These are phyloP conservation scores for Fusarium sp. DNA, from an alignment of 2,329 filamentous ascomycete species.

Conservation along the genomic window DNA sequence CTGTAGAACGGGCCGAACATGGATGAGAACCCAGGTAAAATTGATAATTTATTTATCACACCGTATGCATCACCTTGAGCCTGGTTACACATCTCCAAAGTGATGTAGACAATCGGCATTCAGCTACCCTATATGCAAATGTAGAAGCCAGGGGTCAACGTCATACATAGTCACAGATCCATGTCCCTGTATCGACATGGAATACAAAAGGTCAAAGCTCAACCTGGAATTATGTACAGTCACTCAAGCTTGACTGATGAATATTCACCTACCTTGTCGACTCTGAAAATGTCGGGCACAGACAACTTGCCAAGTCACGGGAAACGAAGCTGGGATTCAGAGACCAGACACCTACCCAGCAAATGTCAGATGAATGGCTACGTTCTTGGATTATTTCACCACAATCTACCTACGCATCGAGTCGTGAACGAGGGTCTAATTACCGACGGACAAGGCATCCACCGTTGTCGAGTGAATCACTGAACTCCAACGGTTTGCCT, in stretches of 20 bases:
- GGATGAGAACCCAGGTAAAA: rapidly evolving
- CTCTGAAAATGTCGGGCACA: neutral
- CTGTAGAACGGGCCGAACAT: neutral
- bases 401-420: neutral
- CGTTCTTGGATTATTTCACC: neutral
- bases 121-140: neutral
- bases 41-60: neutral
- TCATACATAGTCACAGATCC: neutral
- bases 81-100: neutral
- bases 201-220: neutral
- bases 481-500: neutral
- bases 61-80: neutral
- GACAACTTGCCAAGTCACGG: neutral
- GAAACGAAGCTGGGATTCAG: neutral
- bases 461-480: neutral
- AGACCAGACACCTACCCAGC: neutral
- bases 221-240: neutral
- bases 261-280: neutral
- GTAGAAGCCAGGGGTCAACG: neutral
- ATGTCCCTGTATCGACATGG: neutral
- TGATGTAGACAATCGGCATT: neutral
- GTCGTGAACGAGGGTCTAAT: neutral
- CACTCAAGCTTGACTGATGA: neutral
- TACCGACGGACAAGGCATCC: neutral
- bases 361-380: neutral